These are phyloP conservation scores for Aspergillus asperescens DNA, from an alignment of 495 filamentous ascomycete genomes.

Conservation along the genomic window DNA sequence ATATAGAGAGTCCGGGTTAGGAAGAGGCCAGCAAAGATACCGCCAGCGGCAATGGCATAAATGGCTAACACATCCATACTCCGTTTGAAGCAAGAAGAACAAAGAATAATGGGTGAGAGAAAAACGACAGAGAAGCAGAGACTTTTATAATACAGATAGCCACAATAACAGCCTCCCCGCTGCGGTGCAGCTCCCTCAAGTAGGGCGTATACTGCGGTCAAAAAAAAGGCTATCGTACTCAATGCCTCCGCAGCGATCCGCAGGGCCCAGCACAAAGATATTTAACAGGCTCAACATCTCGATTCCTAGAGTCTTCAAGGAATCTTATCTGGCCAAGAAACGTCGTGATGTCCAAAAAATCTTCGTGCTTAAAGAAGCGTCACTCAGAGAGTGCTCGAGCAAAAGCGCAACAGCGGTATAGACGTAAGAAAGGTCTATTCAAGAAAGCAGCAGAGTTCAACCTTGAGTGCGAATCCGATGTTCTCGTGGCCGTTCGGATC, in stretches of 20 bases:
- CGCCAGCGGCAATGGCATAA: background rate
- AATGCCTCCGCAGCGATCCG: background rate
- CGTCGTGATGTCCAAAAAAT: conserved; percentile 6
- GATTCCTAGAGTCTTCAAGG: background rate
- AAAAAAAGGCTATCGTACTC: background rate
- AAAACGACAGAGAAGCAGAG: background rate
- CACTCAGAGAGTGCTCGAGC: conserved; percentile 14
- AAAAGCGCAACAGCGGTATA: conserved; percentile 14
- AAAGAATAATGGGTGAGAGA: background rate
- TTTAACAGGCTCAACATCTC: background rate
- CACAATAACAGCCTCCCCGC: background rate
- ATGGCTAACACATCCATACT: background rate
- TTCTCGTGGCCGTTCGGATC: conserved; percentile 12
- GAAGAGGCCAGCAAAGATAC: background rate
- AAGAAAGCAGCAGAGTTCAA: conserved; percentile 18
- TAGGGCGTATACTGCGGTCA: background rate
- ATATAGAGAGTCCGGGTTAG: background rate
- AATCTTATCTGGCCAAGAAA: background rate
- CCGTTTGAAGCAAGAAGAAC: background rate
- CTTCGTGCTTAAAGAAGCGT: conserved; percentile 13
- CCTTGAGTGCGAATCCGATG: conserved; percentile 16
- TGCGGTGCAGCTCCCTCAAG: background rate
- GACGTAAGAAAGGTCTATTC: conserved; percentile 15
- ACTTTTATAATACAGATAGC: conserved; percentile 4
- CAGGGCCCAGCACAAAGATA: background rate